A percentile compares a stretch with the other conserved stretches of the same genome.
Evolutionary conservation across 441 rosid genomes (phyloP).

Genomic region (Populus hybrid): DNA sequence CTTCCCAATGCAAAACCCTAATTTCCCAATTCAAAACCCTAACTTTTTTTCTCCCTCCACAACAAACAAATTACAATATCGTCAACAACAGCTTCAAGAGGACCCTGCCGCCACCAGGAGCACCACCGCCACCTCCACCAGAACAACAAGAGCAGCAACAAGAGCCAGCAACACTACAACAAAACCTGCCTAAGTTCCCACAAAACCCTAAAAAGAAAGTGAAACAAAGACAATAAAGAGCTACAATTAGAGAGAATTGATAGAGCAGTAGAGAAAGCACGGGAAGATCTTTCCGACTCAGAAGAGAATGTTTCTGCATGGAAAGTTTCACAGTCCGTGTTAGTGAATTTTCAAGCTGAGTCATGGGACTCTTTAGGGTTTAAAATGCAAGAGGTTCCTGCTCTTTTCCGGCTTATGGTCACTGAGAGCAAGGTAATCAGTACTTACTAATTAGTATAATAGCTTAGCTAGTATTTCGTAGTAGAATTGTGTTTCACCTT

Average conservation of each 20-base stretch:
- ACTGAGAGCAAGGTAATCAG: constrained; percentile 69
- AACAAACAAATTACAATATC: constrained; percentile 26
- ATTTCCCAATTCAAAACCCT: constrained; percentile 16
- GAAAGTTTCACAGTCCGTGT: constrained; percentile 51
- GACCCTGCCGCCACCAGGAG: background rate
- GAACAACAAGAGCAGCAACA: constrained; percentile 18
- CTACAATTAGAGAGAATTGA: constrained; percentile 40
- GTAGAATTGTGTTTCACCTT: background rate
- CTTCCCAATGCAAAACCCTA: constrained; percentile 18
- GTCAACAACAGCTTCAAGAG: background rate
- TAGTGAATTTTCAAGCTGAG: constrained; percentile 45
- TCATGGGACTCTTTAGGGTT: constrained; percentile 80
- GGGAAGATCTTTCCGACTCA: constrained; percentile 39
- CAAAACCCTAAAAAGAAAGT: background rate
- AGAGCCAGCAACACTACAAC: background rate
- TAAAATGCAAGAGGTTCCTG: constrained; percentile 67
- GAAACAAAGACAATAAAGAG: background rate
- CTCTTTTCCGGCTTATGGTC: constrained; percentile 58
- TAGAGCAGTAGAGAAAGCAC: constrained; percentile 44
- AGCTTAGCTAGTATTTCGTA: background rate
- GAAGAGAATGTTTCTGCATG: constrained; percentile 65
- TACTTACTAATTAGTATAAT: background rate
- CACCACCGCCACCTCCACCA: background rate
- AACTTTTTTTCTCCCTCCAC: constrained; percentile 10
- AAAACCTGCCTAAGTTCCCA: background rate